Base-by-base conservation (phyloP, 345 rosid species). In the Euphorbia lathyris region DNA sequence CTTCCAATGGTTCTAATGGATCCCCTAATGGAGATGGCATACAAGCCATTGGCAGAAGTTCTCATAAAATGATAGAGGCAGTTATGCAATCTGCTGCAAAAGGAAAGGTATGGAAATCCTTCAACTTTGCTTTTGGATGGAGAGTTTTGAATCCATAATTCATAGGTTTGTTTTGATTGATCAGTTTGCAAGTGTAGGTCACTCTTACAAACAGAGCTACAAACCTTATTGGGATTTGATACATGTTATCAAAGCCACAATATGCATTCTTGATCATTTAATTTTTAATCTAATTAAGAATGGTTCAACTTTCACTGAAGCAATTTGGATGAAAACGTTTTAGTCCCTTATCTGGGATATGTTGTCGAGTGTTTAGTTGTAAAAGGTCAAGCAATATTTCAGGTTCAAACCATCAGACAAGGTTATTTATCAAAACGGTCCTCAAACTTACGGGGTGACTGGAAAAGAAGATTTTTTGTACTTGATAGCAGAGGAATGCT, bases 381-480 rank as follows among this genome's bases (percentile, higher is more conserved):
- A 60, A 79, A 56, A 38, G 38, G 60, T 3, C 25, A 9, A 45
- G 12, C 30, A 45, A 51, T 76, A 32, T 74, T 76, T 34, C 86
- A 92, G 97, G 99, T 96, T 72, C 96, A 96, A 85, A 96, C 98
- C 20, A 96, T 96, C 62, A 88, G 99, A 58, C 99, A 92, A 80
- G 98, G 99, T 27, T 96, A 96, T 84, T 91, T 96, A 69, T 96
- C 98, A 76, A 96, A 96, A 78, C 90, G 98, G 23, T 96, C 98
- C 59, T 90, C 97, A 65, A 96, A 82, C 74, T 81, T 96, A 81
- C 91, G 98, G 84, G 99, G 96, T 78, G 98, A 96, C 84, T 96
- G 99, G 99, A 96, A 96, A 84, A 84, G 99, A 76, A 86, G 98
- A 66, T 96, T 96, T 84, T 96, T 96, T 86, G 99, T 96, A 72